Evolutionary conservation across 306 rosid species (phyloP), one percentile per base, ranked within the genome.

Genomic region (Prosopis cineraria): DNA sequence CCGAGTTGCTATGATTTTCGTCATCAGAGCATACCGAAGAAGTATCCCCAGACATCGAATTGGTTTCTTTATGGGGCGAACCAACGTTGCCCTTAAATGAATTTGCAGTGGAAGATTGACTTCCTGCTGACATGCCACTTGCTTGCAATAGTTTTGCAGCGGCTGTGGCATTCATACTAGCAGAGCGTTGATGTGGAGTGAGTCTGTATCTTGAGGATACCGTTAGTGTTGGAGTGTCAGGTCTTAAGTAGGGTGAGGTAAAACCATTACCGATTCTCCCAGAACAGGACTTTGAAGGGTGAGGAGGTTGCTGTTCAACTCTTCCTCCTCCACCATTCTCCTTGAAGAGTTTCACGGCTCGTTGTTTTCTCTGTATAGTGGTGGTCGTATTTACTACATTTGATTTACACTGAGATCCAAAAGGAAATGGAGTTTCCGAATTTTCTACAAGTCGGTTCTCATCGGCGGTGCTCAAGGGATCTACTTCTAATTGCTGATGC

Each of bases 121-220:
- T 20, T 4, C 79, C 76, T 33, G 72, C 45, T 36, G 89, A 86
- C 85, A 85, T 73, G 6, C 88, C 91, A 66, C 86, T 89, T 0
- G 91, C 85, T 53, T 89, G 91, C 74, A 93, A 66, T 47, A 89
- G 86, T 82, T 88, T 93, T 5, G 89, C 33, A 25, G 96, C 96
- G 30, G 92, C 88, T 0, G 96, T 75, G 70, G 87, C 39, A 56
- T 76, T 84, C 25, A 63, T 41, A 44, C 50, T 81, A 78, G 72
- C 45, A 43, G 85, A 60, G 36, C 86, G 55, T 10, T 83, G 91
- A 30, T 85, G 86, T 2, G 76, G 91, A 7, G 70, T 70, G 43
- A 80, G 81, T 48, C 91, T 87, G 68, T 67, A 81, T 80, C 98
- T 89, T 3, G 91, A 86, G n/a, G 92, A 64, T 1, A 89, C 81